Evolutionary conservation across 2,329 filamentous ascomycete genomes (phyloP), one percentile per base, ranked within the genome.

Genomic region (Seiridium unicorne): DNA sequence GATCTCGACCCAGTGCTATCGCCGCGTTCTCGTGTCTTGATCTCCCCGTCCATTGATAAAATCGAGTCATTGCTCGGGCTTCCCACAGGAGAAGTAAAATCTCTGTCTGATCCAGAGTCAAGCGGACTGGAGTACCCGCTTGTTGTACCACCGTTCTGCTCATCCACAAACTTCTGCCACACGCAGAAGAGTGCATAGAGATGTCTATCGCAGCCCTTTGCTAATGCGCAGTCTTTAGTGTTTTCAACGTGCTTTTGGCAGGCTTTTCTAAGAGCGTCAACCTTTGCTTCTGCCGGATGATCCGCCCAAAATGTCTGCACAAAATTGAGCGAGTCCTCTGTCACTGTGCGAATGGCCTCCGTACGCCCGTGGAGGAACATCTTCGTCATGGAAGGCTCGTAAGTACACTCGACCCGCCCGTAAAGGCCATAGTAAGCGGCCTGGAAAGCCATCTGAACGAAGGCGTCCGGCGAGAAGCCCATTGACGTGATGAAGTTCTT

Each of bases 311-410:
- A 98, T 0, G 89, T 92, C 73, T 91, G 91, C 6, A 98, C 89
- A 70, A 97, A 99, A 57, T 93, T 84, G n/a, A 93, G 84, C 0
- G 89, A 90, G 64, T 96, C 93, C 0, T 87, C 83, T 0, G 93
- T 92, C 1, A 97, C 94, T 0, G 91, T 88, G 51, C 95, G 86
- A 64, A 99, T 90, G 4, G 95, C 94, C 76, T 99, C 95, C 0
- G 95, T 99, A 51, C 95, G 90, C 9, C 95, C 95, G 72, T 98
- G 95, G 62, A 96, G 86, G 77, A 87, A 99, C 61, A 90, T 81
- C 75, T 99, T 99, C 56, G 95, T 99, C 95, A 99, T 98, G 47
- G 95, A 94, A 6, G 95, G 95, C 75, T 99, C 95, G 73, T 99
- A 99, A 0, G 93, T 95, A 72, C 92, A 96, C 74, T 98, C 95